phyloP scores from a whole-genome alignment of 2,329 filamentous ascomycete genomes.

The Cladosporium sp. region DNA sequence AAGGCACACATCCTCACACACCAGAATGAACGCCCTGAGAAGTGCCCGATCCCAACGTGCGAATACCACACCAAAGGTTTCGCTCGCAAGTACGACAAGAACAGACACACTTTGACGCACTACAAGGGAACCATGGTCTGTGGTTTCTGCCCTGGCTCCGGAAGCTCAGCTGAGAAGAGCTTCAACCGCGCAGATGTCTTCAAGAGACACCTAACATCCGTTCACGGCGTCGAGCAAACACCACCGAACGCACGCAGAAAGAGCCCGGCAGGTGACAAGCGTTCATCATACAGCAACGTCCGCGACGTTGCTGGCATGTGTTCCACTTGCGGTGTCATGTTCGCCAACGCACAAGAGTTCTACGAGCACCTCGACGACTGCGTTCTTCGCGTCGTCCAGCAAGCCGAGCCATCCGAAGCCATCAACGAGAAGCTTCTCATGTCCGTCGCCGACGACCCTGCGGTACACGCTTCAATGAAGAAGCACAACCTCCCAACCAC shows the following conservation, averaged over 20 bases:
- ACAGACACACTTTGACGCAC: conserved; percentile 86
- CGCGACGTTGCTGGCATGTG: conserved; percentile 80
- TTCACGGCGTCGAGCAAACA: conserved; percentile 89
- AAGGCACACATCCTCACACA: conserved; percentile 95
- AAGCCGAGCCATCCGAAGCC: conserved; percentile 54
- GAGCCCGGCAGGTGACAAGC: conserved; percentile 44
- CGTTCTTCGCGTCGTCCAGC: conserved; percentile 60
- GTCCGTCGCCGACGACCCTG: conserved; percentile 57
- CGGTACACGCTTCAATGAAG: conserved; percentile 55
- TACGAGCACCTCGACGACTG: conserved; percentile 88
- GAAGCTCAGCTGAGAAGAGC: conserved; percentile 85
- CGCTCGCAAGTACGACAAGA: conserved; percentile 94
- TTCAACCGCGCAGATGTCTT: conserved; percentile 96
- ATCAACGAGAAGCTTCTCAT: conserved; percentile 54
- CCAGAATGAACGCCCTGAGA: conserved; percentile 84
- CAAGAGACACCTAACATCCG: conserved; percentile 85
- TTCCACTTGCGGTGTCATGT: conserved; percentile 83
- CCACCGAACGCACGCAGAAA: conserved; percentile 88
- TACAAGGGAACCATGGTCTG: conserved; percentile 98
- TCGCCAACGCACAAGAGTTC: conserved; percentile 87
- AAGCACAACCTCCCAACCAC: conserved; percentile 52
- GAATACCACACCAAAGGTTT: conserved; percentile 92
- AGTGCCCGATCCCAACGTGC: conserved; percentile 88
- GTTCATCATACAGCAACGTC: conserved; percentile 67
- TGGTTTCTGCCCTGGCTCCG: conserved; percentile 86